Conservation (phyloP, 805 yeast genomes). For the Naumovozyma castellii region DNA sequence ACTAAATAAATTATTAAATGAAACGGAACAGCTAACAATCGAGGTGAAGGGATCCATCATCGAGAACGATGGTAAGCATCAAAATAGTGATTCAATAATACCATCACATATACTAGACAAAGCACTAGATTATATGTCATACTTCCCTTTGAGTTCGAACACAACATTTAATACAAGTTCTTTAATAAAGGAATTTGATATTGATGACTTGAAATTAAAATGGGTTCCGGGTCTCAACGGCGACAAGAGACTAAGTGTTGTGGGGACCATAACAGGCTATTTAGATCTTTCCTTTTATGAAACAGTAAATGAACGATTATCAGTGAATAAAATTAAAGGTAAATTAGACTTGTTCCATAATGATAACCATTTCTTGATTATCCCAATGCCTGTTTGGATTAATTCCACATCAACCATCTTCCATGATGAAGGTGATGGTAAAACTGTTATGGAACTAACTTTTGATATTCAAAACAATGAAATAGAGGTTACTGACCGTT, state of each 20-base stretch:
- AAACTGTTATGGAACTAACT: constrained; percentile 28
- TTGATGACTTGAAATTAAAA: constrained; percentile 31
- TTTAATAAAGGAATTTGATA: constrained; percentile 31
- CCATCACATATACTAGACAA: constrained; percentile 11
- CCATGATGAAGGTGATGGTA: constrained; percentile 13
- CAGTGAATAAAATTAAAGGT: constrained; percentile 35
- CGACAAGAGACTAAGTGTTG: constrained; percentile 28
- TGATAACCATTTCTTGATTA: constrained; percentile 35
- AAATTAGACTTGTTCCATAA: constrained; percentile 33
- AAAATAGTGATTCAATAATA: constrained; percentile 5
- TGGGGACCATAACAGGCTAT: constrained; percentile 31
- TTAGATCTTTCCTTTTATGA: constrained; percentile 28
- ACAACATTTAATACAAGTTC: constrained; percentile 16
- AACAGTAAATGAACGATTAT: constrained; percentile 16
- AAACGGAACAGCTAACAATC: constrained; percentile 10
- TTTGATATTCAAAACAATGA: constrained; percentile 36
- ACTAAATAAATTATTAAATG: constrained; percentile 18
- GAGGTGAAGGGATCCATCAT: constrained; percentile 11
- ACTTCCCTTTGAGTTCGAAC: constrained; percentile 16
- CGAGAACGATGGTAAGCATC: too few relatives aligned
- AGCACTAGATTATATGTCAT: constrained; percentile 12
- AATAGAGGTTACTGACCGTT: constrained; percentile 34
- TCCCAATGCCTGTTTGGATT: constrained; percentile 39
- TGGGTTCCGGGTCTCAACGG: constrained; percentile 26
- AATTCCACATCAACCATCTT: constrained; percentile 31